Base-by-base conservation (phyloP, 331 rosid species). In the Pyrus hybrid region DNA sequence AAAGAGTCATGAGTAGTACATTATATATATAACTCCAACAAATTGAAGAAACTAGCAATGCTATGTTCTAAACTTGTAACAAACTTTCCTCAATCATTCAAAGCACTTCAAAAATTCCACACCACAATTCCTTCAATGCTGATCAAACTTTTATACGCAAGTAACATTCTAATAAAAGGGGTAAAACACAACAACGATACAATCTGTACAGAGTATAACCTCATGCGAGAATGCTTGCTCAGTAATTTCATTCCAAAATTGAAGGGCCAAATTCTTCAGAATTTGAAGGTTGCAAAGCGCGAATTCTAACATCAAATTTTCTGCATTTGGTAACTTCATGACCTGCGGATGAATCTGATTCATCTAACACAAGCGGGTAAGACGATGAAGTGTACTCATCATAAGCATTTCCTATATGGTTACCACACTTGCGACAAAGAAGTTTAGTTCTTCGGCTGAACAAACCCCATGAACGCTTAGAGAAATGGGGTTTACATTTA, bases 371-470 rank as follows among this genome's bases (percentile, higher is more conserved):
- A 29, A 85, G 72, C 22, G 88, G 73, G 43, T 51, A 54, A 2
- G 95, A 53, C 1, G 93, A 71, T 67, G 90, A 63, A 8, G 72
- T 71, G 64, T 18, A 65, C 64, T 80, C 85, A 65, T 83, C 75
- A 53, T 76, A 83, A 2, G 97, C 93, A 70, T 81, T 74, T 80
- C 96, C 98, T n/a, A 93, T 83, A 63, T 87, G 79, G 76, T 88
- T 91, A 79, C 89, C 85, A 66, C 98, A 93, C 75, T 93, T 89
- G 47, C 96, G 88, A 78, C 98, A 93, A 16, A 89, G 96, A 67
- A 93, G 97, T 85, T 87, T 93, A 5, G 85, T 88, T 83, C 85
- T 87, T 21, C 80, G 82, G 20, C 91, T 89, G 77, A 93, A 91
- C 76, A 93, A 77, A 28, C 97, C 89, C 96, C 91, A 88, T 0